A percentile compares a stretch with the other conserved stretches of the same genome.
phyloP scores from a whole-genome alignment of 192 early-diverging fungal species.

The Backusella liffmaniae region DNA sequence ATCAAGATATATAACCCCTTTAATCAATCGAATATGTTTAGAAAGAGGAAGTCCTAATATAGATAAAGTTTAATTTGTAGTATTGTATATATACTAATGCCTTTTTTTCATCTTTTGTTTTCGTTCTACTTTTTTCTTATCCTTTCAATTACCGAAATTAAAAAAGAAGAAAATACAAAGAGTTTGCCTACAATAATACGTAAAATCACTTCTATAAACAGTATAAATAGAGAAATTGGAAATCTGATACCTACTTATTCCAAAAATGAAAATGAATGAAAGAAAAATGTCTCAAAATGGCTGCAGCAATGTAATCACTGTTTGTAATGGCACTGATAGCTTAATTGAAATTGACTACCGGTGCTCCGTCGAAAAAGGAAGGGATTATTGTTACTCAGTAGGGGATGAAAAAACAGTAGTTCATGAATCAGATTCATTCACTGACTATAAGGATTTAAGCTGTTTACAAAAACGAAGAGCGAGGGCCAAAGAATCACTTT shows the following conservation, averaged over 20 bases:
- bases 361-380: neutral
- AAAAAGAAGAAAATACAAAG: neutral
- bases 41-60: neutral
- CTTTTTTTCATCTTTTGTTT: neutral
- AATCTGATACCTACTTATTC: neutral
- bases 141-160: neutral
- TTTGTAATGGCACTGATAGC: neutral
- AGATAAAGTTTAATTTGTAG: neutral
- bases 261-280: neutral
- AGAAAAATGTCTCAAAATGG: neutral
- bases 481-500: neutral
- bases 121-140: neutral
- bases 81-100: neutral
- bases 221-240: neutral
- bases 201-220: neutral
- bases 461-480: neutral
- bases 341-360: neutral
- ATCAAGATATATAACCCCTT: neutral
- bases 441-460: neutral
- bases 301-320: neutral
- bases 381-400: neutral
- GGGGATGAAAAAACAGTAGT: neutral
- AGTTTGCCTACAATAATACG: neutral
- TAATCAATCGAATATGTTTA: neutral
- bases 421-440: neutral